Percentiles rank a stretch among this genome's conserved stretches.
These are phyloP conservation scores for Emydomyces testavorans DNA, from an alignment of 2,329 filamentous ascomycete species.

Conservation along the genomic window DNA sequence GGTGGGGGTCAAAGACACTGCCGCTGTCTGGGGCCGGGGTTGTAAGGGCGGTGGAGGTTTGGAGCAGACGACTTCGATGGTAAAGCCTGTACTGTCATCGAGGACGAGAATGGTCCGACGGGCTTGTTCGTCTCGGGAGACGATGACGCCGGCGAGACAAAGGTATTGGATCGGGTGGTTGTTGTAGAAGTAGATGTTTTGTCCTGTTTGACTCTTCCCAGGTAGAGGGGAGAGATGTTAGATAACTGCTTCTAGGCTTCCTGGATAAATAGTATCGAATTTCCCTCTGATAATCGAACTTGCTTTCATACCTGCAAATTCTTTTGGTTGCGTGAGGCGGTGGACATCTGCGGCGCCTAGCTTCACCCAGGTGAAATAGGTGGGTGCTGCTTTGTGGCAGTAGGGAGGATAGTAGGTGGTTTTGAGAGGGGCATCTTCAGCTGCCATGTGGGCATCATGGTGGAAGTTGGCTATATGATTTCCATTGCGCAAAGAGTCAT, in stretches of 20 bases:
- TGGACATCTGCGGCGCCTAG: slow-evolving; percentile 47
- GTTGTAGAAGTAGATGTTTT: slow-evolving; percentile 51
- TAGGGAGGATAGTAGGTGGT: slow-evolving; percentile 45
- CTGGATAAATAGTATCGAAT: no score
- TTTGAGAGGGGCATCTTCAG: background rate
- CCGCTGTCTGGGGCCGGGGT: no score
- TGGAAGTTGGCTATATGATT: background rate
- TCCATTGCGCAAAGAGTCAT: no score
- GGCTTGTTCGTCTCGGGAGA: slow-evolving; percentile 47
- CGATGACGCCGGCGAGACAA: slow-evolving; percentile 57
- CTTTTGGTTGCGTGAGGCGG: slow-evolving; percentile 36
- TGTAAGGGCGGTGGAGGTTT: slow-evolving; percentile 28
- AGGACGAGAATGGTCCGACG: slow-evolving; percentile 44
- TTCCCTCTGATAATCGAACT: background rate
- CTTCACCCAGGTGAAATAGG: slow-evolving; percentile 53
- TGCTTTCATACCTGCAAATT: slow-evolving; percentile 39
- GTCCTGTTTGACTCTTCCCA: no score
- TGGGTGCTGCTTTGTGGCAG: slow-evolving; percentile 50
- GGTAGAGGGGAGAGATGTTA: background rate
- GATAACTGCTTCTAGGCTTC: background rate
- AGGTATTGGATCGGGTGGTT: slow-evolving; percentile 72
- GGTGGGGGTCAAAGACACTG: no score
- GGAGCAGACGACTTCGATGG: slow-evolving; percentile 44
- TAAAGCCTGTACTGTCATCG: slow-evolving; percentile 51
- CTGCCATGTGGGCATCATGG: slow-evolving; percentile 4